Evolutionary conservation across 2,329 filamentous ascomycete genomes (phyloP).

Genomic region (Mycosphaerella sp.): DNA sequence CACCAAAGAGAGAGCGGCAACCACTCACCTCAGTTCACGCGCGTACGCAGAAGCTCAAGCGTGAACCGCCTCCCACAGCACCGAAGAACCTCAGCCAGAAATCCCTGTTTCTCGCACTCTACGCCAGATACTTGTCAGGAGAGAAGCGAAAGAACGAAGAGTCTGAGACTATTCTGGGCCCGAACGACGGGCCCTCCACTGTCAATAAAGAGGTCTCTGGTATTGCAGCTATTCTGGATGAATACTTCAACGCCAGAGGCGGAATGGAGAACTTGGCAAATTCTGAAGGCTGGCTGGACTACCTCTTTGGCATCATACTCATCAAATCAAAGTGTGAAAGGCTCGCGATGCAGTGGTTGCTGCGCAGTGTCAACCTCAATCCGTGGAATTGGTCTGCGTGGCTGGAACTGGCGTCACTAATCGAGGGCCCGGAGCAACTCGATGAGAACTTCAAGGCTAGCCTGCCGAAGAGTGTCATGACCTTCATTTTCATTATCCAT

Average conservation of each 20-base stretch:
- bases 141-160: constrained; percentile 97
- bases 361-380: constrained; percentile 79
- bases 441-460: constrained; percentile 44
- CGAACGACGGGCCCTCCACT: constrained; percentile 77
- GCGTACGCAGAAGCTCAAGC: constrained; percentile 25
- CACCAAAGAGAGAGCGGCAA: constrained; percentile 8
- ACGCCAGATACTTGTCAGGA: constrained; percentile 85
- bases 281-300: constrained; percentile 86
- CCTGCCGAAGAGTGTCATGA: constrained; percentile 84
- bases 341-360: constrained; percentile 77
- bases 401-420: constrained; percentile 80
- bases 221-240: constrained; percentile 68
- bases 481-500: constrained; percentile 88
- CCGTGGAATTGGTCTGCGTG: constrained; percentile 98
- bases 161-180: constrained; percentile 93
- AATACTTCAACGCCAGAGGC: constrained; percentile 66
- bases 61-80: constrained; percentile 7
- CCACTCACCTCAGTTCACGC: not conserved
- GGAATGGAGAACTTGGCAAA: constrained; percentile 30
- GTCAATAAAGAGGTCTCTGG: constrained; percentile 76
- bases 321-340: constrained; percentile 86
- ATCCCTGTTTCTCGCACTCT: constrained; percentile 83
- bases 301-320: constrained; percentile 83
- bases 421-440: constrained; percentile 75
- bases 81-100: constrained; percentile 66